Evolutionary conservation across 495 filamentous ascomycete genomes (phyloP), one percentile per base, ranked within the genome.

Genomic region (Margaritispora aquatica): DNA sequence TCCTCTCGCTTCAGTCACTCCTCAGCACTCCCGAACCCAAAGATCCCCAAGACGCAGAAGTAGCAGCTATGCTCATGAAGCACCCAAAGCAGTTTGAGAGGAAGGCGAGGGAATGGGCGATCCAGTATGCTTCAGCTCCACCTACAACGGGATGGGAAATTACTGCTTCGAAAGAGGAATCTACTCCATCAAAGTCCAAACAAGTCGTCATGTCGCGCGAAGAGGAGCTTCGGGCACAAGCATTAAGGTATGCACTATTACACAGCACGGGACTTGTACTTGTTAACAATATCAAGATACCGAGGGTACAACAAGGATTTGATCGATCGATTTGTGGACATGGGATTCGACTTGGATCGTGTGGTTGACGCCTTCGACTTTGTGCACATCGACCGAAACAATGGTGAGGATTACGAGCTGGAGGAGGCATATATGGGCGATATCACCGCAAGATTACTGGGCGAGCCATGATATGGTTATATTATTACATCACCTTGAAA

Each of bases 41-140:
- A 62, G 94, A 98, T 66, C 94, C 94, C 1, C 94, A 98, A 73
- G 94, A 98, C 70, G 92, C 91, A 34, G 92, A 97, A 71, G 94
- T 97, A 2, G 94, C 94, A 5, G 84, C 80, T 62, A 96, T 96
- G 92, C 80, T 97, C 67, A 80, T 96, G 22, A 79, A 84, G 11
- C 80, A 86, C 41, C 89, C 89, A 0, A 80, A 87, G 51, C 84
- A 86, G 52, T 98, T 96, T 62, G 84, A 89, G 52, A 81, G 84
- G 41, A 86, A 89, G 61, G 94, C 94, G 0, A 81, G 92, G 51
- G 88, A 96, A 64, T 98, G 94, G 94, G 89, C 94, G 24, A 79
- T 90, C 21, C 80, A 83, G 63, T 83, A 95, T 72, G 94, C 95
- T 8, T 84, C 84, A 19, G 94, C 95, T 10, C 89, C 91, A 5